phyloP scores from a whole-genome alignment of 345 rosid genomes.

The Eutrema japonicum region DNA sequence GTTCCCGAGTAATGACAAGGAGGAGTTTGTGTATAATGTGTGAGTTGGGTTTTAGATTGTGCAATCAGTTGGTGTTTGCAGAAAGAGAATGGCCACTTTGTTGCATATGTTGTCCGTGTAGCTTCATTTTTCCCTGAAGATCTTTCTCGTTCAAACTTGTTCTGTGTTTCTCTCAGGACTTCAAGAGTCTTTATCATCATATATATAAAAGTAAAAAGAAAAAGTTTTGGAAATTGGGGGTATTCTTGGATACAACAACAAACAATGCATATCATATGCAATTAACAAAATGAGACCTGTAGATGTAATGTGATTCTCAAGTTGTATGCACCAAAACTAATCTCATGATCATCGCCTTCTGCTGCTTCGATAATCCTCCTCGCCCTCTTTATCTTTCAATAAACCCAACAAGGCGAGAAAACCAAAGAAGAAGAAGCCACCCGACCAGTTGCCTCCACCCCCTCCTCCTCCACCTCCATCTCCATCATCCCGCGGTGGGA shows the following conservation, averaged over 20 bases:
- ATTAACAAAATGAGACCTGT: constrained; percentile 30
- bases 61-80: neutral
- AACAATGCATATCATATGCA: constrained; percentile 4
- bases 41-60: neutral
- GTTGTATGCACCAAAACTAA: constrained; percentile 21
- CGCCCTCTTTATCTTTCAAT: constrained; percentile 80
- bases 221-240: neutral
- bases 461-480: constrained; percentile 97
- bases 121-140: too few relatives aligned
- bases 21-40: too few relatives aligned
- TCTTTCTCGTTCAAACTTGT: neutral
- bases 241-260: neutral
- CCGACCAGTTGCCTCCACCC: constrained; percentile 86
- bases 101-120: neutral
- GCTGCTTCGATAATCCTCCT: constrained; percentile 54
- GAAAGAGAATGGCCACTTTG: neutral
- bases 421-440: constrained; percentile 90
- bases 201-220: neutral
- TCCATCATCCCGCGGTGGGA: constrained; percentile 74
- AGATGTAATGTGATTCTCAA: constrained; percentile 24
- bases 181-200: neutral
- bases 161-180: too few relatives aligned
- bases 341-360: constrained; percentile 54
- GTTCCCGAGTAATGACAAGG: too few relatives aligned
- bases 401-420: constrained; percentile 85